Percentiles rank a stretch among this genome's conserved stretches.
phyloP scores from a whole-genome alignment of 805 yeast species.

The Zygoascus tannicola region DNA sequence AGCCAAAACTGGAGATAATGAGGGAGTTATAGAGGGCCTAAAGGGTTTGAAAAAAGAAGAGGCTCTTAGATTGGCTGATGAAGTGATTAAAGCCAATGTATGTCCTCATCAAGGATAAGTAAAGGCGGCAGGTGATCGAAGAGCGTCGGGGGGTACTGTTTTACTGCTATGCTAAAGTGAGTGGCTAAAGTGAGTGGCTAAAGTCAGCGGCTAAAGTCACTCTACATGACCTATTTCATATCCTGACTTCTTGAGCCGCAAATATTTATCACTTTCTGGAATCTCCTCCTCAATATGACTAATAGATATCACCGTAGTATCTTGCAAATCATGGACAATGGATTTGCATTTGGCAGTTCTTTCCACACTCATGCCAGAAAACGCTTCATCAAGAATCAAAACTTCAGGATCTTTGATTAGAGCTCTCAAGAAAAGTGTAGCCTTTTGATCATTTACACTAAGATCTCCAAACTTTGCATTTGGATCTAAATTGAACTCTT shows the following conservation, averaged over 20 bases:
- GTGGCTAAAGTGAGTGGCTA: not conserved
- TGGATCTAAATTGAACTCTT: constrained; percentile 37
- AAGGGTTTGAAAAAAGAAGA: constrained; percentile 9
- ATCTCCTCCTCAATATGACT: constrained; percentile 81
- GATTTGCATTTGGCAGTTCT: constrained; percentile 48
- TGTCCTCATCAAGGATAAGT: no score
- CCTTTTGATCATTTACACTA: constrained; percentile 65
- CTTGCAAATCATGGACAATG: constrained; percentile 34
- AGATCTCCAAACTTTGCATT: constrained; percentile 43
- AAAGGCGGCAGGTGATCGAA: no score
- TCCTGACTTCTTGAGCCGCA: constrained; percentile 23
- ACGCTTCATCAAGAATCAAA: constrained; percentile 82
- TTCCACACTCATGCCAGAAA: constrained; percentile 76
- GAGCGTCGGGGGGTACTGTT: no score
- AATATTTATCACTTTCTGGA: constrained; percentile 53
- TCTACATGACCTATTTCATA: constrained; percentile 1
- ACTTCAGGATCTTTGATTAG: constrained; percentile 68
- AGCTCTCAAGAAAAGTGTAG: constrained; percentile 67
- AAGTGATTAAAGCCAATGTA: not conserved
- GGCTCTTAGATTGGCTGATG: constrained; percentile 7
- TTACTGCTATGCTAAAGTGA: not conserved
- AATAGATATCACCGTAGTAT: constrained; percentile 66
- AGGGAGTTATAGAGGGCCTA: constrained; percentile 43
- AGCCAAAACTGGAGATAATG: constrained; percentile 33
- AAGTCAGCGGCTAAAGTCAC: no score